Base-by-base conservation (phyloP, 1,284 basidiomycete species). In the Ceratobasidium theobromae region DNA sequence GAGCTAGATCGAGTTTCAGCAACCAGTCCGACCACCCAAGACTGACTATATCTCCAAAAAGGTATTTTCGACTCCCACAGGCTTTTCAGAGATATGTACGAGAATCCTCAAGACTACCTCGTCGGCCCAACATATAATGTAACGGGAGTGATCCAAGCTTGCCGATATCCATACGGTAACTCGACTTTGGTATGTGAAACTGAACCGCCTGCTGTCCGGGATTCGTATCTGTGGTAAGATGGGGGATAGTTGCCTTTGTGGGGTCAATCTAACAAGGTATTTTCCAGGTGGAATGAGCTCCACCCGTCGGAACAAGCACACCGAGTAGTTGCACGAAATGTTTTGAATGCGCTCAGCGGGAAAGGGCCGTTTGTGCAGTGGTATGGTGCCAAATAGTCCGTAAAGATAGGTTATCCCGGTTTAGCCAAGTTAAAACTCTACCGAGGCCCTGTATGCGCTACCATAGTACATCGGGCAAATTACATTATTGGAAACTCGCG, bases 221-320 rank as follows among this genome's bases (percentile, higher is more conserved):
- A 65, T 23, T 65, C 60, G 33, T 65, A 53, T 21, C 18, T 65
- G n/a, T 65, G 60, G 60, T 65, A 16, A 53, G 60, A 43, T 32
- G 16, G 16, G 28, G n/a, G 35, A 18, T 5, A 18, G 16, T 1
- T 30, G 28, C n/a, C 11, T 53, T 25, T 18, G 33, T 14, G 12
- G 51, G 4, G 30, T n/a, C 23, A 18, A 3, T n/a, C 4, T 43
- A 16, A 55, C 18, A 3, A 9, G 27, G 27, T 0, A 4, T 5
- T 25, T 12, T n/a, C 43, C 16, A 65, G 60, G 60, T 65, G 38
- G 38, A 45, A 65, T 23, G 60, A 65, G 41, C 35, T 65, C 0
- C 60, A 65, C 30, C 60, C 60, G 16, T 43, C 38, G 2, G 51
- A 43, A 25, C 60, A 41, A n/a, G 60, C 38, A n/a, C 48, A 64